phyloP scores from a whole-genome alignment of 495 filamentous ascomycete genomes.

The Aspergillus funiculosus region DNA sequence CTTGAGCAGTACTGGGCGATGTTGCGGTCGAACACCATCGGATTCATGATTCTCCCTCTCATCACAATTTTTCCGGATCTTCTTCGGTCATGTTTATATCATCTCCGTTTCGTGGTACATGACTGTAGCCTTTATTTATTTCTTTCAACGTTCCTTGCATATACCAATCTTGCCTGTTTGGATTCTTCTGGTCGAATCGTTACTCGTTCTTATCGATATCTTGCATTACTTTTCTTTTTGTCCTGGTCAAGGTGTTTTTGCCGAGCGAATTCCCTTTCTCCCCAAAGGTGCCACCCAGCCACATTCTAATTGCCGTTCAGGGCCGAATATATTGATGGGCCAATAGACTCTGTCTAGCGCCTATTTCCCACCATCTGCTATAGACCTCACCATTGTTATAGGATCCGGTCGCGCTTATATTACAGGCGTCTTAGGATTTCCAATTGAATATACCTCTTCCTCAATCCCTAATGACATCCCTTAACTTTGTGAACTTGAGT shows the following conservation, averaged over 20 bases:
- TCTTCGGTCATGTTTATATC: conserved; percentile 11
- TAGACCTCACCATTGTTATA: conserved; percentile 6
- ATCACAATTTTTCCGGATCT: conserved; percentile 5
- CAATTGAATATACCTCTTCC: background rate
- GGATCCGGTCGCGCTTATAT: conserved; percentile 1
- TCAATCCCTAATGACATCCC: too few relatives aligned
- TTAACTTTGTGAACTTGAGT: too few relatives aligned
- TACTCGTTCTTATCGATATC: background rate
- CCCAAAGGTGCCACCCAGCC: background rate
- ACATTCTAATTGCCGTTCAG: background rate
- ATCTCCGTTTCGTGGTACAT: conserved; percentile 2
- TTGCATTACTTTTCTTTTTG: background rate
- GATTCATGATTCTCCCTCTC: conserved; percentile 6
- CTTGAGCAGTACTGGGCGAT: background rate
- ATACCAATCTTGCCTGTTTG: conserved; percentile 9
- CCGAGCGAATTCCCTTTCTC: background rate
- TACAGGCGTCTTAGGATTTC: conserved; percentile 5
- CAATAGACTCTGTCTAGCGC: background rate
- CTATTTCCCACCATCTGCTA: conserved; percentile 4
- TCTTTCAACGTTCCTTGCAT: conserved; percentile 13
- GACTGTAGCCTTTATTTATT: conserved; percentile 5
- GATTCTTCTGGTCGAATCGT: background rate
- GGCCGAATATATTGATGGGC: background rate
- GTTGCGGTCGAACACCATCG: conserved; percentile 2
- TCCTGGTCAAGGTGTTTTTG: background rate